phyloP scores from a whole-genome alignment of 768 basidiomycete genomes.

The Pilatotrama ljubarskyi region DNA sequence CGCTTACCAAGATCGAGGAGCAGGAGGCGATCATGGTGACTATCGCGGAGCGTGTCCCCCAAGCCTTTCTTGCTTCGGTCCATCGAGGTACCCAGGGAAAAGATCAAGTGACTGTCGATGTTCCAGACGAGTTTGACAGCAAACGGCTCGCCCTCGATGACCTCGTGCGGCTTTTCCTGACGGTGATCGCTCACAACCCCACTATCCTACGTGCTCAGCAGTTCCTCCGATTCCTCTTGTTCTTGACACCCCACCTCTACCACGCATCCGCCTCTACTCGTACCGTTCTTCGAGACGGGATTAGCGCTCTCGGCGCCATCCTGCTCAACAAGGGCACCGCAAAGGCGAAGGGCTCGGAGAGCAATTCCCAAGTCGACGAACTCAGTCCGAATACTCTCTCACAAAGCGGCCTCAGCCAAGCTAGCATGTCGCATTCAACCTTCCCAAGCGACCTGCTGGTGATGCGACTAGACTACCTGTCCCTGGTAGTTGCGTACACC shows the following conservation, averaged over 20 bases:
- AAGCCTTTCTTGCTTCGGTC: constrained; percentile 61
- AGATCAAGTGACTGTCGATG: constrained; percentile 36
- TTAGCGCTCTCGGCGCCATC: constrained; percentile 63
- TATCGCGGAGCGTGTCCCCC: constrained; percentile 73
- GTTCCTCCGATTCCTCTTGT: constrained; percentile 63
- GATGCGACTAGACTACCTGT: constrained; percentile 69
- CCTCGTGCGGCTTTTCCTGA: constrained; percentile 70
- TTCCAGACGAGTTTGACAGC: constrained; percentile 60
- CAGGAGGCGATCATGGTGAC: constrained; percentile 67
- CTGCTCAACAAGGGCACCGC: constrained; percentile 45
- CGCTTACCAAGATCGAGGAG: constrained; percentile 63
- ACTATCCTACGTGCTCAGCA: constrained; percentile 65
- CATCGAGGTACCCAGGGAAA: constrained; percentile 39
- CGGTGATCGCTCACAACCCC: constrained; percentile 77
- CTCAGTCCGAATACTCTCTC: constrained; percentile 19
- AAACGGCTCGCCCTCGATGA: constrained; percentile 60
- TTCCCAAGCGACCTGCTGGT: constrained; percentile 51
- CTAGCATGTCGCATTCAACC: constrained; percentile 44
- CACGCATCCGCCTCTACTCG: constrained; percentile 53
- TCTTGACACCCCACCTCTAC: constrained; percentile 57
- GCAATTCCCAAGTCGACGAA: constrained; percentile 15
- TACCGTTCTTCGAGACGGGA: constrained; percentile 62
- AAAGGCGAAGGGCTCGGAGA: constrained; percentile 42
- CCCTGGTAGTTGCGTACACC: constrained; percentile 50
- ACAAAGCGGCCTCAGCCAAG: constrained; percentile 25